Percentiles rank a stretch among this genome's conserved stretches.
Evolutionary conservation across 208 protist species (phyloP).

Genomic region (Lotmaria passim): DNA sequence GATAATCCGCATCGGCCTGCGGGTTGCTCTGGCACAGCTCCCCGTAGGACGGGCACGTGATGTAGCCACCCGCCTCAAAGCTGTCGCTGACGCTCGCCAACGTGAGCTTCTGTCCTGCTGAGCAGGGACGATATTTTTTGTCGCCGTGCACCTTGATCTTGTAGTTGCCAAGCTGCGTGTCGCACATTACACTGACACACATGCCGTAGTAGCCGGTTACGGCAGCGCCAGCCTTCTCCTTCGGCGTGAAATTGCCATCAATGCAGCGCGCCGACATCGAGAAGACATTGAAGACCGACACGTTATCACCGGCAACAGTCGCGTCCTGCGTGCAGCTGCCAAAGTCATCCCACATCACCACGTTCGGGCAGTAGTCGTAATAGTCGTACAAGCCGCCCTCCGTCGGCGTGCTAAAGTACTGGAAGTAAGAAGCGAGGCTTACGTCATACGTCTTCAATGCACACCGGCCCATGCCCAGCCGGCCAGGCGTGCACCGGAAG

Average conservation of each 20-base stretch:
- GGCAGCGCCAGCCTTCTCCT: neutral
- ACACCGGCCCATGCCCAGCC: slow-evolving; percentile 39
- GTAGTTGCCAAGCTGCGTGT: neutral
- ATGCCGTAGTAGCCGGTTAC: neutral
- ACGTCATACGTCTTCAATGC: neutral
- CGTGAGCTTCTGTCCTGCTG: neutral
- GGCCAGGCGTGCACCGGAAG: slow-evolving; percentile 42
- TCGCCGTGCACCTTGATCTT: slow-evolving; percentile 4
- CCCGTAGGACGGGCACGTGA: slow-evolving; percentile 15
- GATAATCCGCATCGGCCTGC: slow-evolving; percentile 4
- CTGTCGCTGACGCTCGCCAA: neutral
- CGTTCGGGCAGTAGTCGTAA: slow-evolving; percentile 66
- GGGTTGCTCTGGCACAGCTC: slow-evolving; percentile 28
- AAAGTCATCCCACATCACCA: slow-evolving; percentile 24
- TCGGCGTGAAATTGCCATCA: slow-evolving; percentile 16
- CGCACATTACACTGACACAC: slow-evolving; percentile 6
- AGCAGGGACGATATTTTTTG: neutral
- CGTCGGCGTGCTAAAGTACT: slow-evolving; percentile 48
- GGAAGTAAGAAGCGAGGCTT: slow-evolving; percentile 39
- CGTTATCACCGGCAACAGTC: neutral
- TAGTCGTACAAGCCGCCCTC: slow-evolving; percentile 21
- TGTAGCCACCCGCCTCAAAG: slow-evolving; percentile 13
- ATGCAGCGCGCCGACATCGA: slow-evolving; percentile 11
- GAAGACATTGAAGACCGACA: slow-evolving; percentile 15
- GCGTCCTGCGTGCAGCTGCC: slow-evolving; percentile 20